Conservation (phyloP, 2,329 filamentous ascomycete species). For the Albophoma yamanashiensis region DNA sequence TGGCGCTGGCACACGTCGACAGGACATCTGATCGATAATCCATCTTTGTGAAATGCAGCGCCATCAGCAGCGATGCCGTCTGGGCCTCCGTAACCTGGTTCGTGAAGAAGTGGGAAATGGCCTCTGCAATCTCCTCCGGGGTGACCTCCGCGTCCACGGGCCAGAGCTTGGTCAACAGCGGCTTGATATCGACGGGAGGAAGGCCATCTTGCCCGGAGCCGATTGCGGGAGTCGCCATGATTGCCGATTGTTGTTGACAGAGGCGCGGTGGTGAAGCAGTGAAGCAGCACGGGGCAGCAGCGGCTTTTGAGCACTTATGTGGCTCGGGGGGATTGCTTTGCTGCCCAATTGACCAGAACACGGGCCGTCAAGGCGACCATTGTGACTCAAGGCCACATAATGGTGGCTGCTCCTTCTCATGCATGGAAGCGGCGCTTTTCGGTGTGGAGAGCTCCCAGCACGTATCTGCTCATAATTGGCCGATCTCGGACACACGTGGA, state of each 20-base stretch:
- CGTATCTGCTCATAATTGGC: background rate
- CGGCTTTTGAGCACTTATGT: background rate
- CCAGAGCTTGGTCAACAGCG: slow-evolving; percentile 64
- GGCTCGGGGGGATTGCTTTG: background rate
- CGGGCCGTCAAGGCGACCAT: background rate
- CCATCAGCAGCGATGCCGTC: slow-evolving; percentile 76
- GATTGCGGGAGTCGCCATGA: slow-evolving; percentile 20
- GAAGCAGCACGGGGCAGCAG: background rate
- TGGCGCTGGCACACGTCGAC: slow-evolving; percentile 70
- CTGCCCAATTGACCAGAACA: background rate
- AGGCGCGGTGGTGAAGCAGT: background rate
- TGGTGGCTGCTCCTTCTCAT: background rate
- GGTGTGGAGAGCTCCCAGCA: background rate
- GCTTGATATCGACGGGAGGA: slow-evolving; percentile 49
- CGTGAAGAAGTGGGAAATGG: slow-evolving; percentile 84
- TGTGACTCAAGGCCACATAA: slow-evolving; percentile 1
- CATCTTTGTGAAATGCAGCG: slow-evolving; percentile 81
- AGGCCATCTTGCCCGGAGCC: slow-evolving; percentile 16
- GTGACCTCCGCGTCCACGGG: slow-evolving; percentile 46
- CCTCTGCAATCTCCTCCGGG: slow-evolving; percentile 76
- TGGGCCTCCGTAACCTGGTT: slow-evolving; percentile 83
- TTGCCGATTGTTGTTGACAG: background rate
- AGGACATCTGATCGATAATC: slow-evolving; percentile 80
- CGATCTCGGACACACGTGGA: background rate
- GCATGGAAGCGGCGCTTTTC: background rate